phyloP scores from a whole-genome alignment of 2,329 filamentous ascomycete genomes.

The Pezicula carpinea region DNA sequence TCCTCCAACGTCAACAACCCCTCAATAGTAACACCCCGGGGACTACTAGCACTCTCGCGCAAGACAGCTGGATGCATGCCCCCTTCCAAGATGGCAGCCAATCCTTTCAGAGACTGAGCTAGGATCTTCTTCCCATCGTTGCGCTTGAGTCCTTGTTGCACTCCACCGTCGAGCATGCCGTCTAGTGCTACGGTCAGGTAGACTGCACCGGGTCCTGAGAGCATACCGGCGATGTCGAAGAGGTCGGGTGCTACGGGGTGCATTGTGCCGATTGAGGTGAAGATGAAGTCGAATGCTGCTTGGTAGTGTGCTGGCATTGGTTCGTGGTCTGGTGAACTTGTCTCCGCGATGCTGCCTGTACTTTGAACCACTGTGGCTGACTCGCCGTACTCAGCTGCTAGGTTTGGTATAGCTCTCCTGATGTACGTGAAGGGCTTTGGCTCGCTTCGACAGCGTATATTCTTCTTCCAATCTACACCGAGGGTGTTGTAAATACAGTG shows the following conservation, averaged over 20 bases:
- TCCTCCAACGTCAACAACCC: constrained; percentile 73
- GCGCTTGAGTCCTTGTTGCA: constrained; percentile 72
- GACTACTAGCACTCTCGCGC: constrained; percentile 69
- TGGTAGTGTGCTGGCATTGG: constrained; percentile 51
- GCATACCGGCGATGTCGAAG: constrained; percentile 70
- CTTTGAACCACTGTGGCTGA: constrained; percentile 70
- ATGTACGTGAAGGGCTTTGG: constrained; percentile 40
- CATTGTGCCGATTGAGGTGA: constrained; percentile 67
- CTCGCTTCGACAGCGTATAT: not conserved
- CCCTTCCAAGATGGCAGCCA: constrained; percentile 43
- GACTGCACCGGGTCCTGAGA: constrained; percentile 71
- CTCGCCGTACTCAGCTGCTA: constrained; percentile 71
- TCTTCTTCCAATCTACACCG: constrained; percentile 23
- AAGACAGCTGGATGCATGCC: constrained; percentile 73
- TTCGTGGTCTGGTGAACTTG: constrained; percentile 27
- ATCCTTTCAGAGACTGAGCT: constrained; percentile 65
- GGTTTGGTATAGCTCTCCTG: constrained; percentile 81
- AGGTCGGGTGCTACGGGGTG: constrained; percentile 59
- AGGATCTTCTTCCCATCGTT: constrained; percentile 72
- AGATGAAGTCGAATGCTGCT: constrained; percentile 69
- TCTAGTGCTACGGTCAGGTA: constrained; percentile 74
- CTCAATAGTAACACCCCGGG: constrained; percentile 73
- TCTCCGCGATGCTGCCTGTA: constrained; percentile 41
- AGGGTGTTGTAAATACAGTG: constrained; percentile 40
- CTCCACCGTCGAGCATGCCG: constrained; percentile 70